Conservation (phyloP, 257 asterid genomes). For the Perilla frutescens region DNA sequence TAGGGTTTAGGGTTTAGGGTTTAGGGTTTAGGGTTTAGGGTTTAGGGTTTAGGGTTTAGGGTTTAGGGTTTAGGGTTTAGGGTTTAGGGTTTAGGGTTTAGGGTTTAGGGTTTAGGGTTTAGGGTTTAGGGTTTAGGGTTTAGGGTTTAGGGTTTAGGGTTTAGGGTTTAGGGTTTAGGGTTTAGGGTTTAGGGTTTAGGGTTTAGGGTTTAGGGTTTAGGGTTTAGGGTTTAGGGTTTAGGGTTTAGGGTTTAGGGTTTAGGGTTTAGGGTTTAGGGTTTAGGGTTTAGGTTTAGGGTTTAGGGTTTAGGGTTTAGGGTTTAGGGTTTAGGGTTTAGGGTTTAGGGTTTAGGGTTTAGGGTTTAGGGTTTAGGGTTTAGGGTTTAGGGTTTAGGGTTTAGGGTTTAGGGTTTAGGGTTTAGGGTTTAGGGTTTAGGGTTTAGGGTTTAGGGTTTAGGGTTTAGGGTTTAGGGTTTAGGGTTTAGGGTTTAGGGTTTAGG, state of each 20-base stretch:
- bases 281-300: too few species aligned
- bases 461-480: not conserved
- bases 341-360: conserved; percentile 3
- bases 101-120: not conserved
- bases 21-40: conserved; percentile 13
- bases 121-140: not conserved
- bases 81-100: not conserved
- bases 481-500: conserved; percentile 10
- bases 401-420: conserved; percentile 15
- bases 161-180: not conserved
- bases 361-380: not conserved
- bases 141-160: conserved; percentile 7
- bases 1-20: not conserved
- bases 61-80: too few species aligned
- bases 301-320: not conserved
- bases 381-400: conserved; percentile 3
- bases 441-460: conserved; percentile 3
- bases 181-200: not conserved
- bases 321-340: not conserved
- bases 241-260: not conserved
- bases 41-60: not conserved
- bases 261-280: too few species aligned
- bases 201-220: not conserved
- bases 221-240: not conserved
- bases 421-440: conserved; percentile 7